Evolutionary conservation across 108 stramenopile genomes (phyloP).

Genomic region (Fragilariopsis cylindrus): DNA sequence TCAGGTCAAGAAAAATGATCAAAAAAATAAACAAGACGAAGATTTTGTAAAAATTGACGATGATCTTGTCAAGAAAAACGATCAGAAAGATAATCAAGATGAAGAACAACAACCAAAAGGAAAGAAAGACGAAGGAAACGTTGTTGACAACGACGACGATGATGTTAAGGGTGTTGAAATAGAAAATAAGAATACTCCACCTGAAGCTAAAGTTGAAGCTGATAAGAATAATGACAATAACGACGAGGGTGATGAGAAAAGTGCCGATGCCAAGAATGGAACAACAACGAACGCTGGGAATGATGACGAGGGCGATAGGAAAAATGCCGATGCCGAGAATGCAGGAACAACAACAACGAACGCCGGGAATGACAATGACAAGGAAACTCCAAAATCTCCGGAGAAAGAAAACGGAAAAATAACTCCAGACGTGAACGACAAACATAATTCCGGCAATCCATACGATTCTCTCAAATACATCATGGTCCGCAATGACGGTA

Average conservation of each 20-base stretch:
- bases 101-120: conserved; percentile 1
- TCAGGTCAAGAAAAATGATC: not conserved
- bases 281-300: not conserved
- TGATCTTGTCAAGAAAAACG: not conserved
- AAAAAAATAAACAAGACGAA: not conserved
- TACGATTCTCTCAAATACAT: conserved; percentile 64
- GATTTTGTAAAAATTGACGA: not conserved
- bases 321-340: not conserved
- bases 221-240: not conserved
- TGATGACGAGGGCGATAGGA: not conserved
- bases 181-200: not conserved
- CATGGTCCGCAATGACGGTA: conserved; percentile 87
- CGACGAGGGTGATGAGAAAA: not conserved
- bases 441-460: conserved; percentile 31
- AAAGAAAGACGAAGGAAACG: conserved; percentile 3
- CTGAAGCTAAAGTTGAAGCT: not conserved
- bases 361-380: not conserved
- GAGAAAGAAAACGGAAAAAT: not conserved
- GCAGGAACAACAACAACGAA: not conserved
- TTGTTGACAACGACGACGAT: not conserved
- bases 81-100: not conserved
- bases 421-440: not conserved
- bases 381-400: not conserved
- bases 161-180: not conserved
- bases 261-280: not conserved